Evolutionary conservation across 2,329 filamentous ascomycete species (phyloP).

Genomic region (Sporothrix pallida): DNA sequence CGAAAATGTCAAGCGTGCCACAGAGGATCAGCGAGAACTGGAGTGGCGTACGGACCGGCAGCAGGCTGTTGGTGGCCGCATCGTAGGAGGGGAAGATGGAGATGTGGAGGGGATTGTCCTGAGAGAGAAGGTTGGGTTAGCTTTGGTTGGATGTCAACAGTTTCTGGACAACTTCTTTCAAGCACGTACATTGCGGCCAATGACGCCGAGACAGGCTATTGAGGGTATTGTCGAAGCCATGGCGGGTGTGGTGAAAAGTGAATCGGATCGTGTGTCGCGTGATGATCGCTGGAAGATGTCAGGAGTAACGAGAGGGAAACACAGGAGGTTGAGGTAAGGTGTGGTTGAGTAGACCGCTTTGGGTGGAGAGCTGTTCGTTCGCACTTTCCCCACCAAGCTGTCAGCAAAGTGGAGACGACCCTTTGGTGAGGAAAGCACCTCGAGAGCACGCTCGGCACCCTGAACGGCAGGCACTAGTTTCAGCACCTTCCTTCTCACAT

Average conservation of each 20-base stretch:
- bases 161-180: neutral
- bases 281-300: neutral
- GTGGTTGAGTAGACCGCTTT: constrained; percentile 23
- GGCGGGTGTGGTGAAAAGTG: neutral
- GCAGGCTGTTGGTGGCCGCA: constrained; percentile 57
- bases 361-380: neutral
- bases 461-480: constrained; percentile 7
- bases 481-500: constrained; percentile 24
- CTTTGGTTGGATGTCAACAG: no score
- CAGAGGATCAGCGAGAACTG: constrained; percentile 93
- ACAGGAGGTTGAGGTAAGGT: neutral
- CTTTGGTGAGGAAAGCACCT: constrained; percentile 3
- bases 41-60: constrained; percentile 71
- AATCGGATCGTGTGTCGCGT: neutral
- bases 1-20: constrained; percentile 91
- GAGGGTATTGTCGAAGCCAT: constrained; percentile 72
- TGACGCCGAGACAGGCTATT: constrained; percentile 91
- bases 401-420: constrained; percentile 4
- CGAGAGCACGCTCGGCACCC: constrained; percentile 2
- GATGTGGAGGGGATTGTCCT: constrained; percentile 97
- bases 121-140: constrained; percentile 13
- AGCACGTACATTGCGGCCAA: constrained; percentile 81
- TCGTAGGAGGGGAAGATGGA: constrained; percentile 82
- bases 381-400: constrained; percentile 28
- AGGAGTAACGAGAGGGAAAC: neutral